Conservation (phyloP, 2,329 filamentous ascomycete species). For the Trichoderma sp. region DNA sequence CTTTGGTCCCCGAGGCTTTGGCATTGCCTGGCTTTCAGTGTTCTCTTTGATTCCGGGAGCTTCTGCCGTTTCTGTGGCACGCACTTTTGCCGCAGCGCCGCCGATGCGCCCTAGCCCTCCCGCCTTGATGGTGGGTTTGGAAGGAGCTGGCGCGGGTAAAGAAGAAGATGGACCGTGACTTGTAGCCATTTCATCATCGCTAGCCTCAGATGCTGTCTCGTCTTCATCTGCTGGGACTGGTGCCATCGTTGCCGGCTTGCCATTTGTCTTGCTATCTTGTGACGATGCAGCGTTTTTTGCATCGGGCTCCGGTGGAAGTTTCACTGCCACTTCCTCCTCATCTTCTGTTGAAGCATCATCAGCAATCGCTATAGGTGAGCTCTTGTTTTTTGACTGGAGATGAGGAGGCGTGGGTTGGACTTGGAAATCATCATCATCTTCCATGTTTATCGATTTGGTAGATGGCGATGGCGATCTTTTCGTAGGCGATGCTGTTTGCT, state of each 20-base stretch:
- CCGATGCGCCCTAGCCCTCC: slow-evolving; percentile 50
- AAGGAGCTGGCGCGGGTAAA: slow-evolving; percentile 27
- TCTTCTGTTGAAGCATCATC: slow-evolving; percentile 43
- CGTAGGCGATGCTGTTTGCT: slow-evolving; percentile 25
- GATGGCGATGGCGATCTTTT: slow-evolving; percentile 29
- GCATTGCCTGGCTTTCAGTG: slow-evolving; percentile 13
- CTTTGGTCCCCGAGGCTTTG: slow-evolving; percentile 30
- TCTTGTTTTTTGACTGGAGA: slow-evolving; percentile 38
- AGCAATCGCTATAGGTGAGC: slow-evolving; percentile 27
- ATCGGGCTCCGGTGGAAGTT: slow-evolving; percentile 32
- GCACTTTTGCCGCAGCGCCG: slow-evolving; percentile 35
- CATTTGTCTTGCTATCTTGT: slow-evolving; percentile 28
- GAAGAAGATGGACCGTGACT: slow-evolving; percentile 31
- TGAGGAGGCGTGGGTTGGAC: slow-evolving; percentile 54
- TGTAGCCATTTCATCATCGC: slow-evolving; percentile 40
- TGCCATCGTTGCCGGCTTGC: slow-evolving; percentile 24
- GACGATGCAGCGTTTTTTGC: slow-evolving; percentile 31
- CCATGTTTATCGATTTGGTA: slow-evolving; percentile 38
- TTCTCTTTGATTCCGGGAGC: slow-evolving; percentile 25
- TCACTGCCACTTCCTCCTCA: slow-evolving; percentile 36
- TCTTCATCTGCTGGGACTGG: slow-evolving; percentile 36
- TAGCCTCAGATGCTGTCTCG: slow-evolving; percentile 52
- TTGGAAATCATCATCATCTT: slow-evolving; percentile 57
- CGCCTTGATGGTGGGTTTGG: slow-evolving; percentile 37
- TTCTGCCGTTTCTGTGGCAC: slow-evolving; percentile 24